Evolutionary conservation across 2,329 filamentous ascomycete genomes (phyloP), one percentile per base, ranked within the genome.

Genomic region (Nigrospora sphaerica): DNA sequence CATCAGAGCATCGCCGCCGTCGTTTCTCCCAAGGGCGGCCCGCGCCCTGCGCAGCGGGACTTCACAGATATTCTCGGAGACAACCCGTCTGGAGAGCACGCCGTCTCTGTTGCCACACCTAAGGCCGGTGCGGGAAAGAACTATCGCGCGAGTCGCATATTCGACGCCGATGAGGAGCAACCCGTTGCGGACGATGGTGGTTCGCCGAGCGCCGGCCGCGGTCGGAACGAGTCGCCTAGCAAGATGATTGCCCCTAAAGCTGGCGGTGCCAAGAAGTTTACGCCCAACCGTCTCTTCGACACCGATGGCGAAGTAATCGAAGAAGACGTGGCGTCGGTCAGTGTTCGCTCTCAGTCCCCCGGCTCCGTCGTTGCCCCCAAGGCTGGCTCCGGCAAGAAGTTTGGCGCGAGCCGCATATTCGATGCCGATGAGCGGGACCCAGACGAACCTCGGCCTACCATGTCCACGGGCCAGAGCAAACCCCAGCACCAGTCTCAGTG

Each of bases 401-500:
- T 75, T 57, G 75, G 77, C 49, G 76, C 78, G 13, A 80, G 73
- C 48, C 80, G 83, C 41, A 69, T 87, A 33, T 87, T 86, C 46
- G 79, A 81, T 12, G 73, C 77, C 45, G 72, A 78, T 18, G 32
- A 43, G 33, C 12, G 71, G 4, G 61, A 59, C 36, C 57, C 57
- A 34, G 56, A 60, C 19, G 59, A 73, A 10, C 23, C 23, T 28
- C 23, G 23, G 23, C 23, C 23, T 6, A 28, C 23, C 23, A 68
- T 63, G 44, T 55, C 66, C 9, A 54, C 66, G 4, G 60, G 67
- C 18, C 63, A 73, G 17, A 64, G 74, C 45, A 77, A 75, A 59
- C 72, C 74, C 46, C 88, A 86, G 69, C 83, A 88, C 61, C 71
- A 75, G 49, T 82, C 82, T 52, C 84, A 88, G 51, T 96, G 92